phyloP scores from a whole-genome alignment of 2,329 filamentous ascomycete genomes.

The Myriosclerotinia curreyana region DNA sequence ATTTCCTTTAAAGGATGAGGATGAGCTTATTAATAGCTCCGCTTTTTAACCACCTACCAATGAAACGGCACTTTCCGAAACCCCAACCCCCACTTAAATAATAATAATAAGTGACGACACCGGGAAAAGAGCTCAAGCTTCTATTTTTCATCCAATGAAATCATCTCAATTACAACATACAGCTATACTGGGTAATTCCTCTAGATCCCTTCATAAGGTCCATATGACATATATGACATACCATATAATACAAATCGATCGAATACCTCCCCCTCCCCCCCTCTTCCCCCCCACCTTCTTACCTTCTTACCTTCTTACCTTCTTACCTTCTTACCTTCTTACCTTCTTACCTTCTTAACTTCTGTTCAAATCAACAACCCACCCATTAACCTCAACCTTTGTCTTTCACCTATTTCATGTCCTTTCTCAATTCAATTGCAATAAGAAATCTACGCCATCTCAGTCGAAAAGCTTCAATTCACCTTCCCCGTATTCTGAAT shows the following conservation, averaged over 20 bases:
- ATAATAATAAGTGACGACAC: conserved; percentile 3
- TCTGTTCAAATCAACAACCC: no score
- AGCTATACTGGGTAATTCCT: no score
- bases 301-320: neutral
- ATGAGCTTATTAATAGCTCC: neutral
- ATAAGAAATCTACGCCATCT: conserved; percentile 17
- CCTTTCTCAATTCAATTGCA: conserved; percentile 8
- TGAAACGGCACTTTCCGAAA: neutral
- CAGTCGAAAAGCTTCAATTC: conserved; percentile 21
- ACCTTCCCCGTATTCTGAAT: conserved; percentile 24
- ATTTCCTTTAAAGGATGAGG: no score
- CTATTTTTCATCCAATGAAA: conserved; percentile 4
- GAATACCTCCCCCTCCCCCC: no score
- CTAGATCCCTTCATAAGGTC: conserved; percentile 13
- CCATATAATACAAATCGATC: neutral
- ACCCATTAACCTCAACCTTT: neutral
- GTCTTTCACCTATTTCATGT: conserved; percentile 16
- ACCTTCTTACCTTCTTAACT: neutral
- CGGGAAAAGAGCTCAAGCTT: neutral
- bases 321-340: neutral
- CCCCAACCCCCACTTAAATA: neutral
- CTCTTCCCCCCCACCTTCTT: no score
- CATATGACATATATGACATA: neutral
- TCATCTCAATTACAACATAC: conserved; percentile 16
- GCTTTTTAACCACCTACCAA: no score